Evolutionary conservation across 176 grass and related monocot genomes (phyloP), one percentile per base, ranked within the genome.

Genomic region (Cenchrus fungigraminus): DNA sequence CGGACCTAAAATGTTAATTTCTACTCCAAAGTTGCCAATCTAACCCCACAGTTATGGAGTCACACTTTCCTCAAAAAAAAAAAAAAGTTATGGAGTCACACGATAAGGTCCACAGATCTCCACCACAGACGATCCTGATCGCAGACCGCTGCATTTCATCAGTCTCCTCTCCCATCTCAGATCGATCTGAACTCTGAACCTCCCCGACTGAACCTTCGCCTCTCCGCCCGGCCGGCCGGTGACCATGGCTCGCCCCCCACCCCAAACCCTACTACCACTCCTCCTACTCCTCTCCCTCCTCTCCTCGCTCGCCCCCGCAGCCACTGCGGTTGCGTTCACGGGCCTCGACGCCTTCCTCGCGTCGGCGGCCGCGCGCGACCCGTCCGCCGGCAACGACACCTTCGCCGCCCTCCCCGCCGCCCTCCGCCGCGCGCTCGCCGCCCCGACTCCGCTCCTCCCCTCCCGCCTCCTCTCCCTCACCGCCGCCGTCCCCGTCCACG

Each of bases 261-360:
- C 59, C 72, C 60, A 22, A 34, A 46, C 51, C 62, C 83, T 84
- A 43, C 46, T 75, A 19, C 19, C 84, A 22, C 58, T 80, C 70
- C 47, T 80, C 69, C 56, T 76, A 14, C 15, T 86, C 45, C 8
- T 80, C 78, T 19, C 67, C 69, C 14, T 88, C 44, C 6, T 63
- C 53, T 67, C 81, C 74, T 32, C 81, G 17, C 42, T 81, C n/a
- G 28, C 46, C 79, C 32, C 74, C 37, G 16, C 71, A 12, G n/a
- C 68, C 66, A 28, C 82, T 10, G 64, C 63, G 49, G 56, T 63
- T 0, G 17, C 82, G 19, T 64, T 76, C 47, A 42, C 87, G 46
- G 90, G 93, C 20, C 85, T 95, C 49, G 93, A 95, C 37, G 73
- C 90, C 77, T 92, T 95, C 82, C 85, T 92, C 61, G 76, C 85